phyloP scores from a whole-genome alignment of 2,329 filamentous ascomycete genomes.

The Xylariaceae sp. region DNA sequence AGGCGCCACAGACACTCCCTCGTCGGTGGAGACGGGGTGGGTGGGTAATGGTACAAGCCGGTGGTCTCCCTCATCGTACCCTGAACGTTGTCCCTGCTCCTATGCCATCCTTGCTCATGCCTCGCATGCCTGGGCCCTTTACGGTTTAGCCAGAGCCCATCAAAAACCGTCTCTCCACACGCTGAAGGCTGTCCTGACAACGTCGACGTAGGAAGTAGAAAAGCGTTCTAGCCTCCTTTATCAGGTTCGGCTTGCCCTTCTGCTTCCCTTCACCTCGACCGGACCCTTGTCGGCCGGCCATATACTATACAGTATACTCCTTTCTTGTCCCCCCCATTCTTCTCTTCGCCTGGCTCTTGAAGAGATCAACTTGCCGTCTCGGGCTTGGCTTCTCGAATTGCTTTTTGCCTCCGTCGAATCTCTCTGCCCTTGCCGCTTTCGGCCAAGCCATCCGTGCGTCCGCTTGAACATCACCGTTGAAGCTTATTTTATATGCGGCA shows the following conservation, averaged over 20 bases:
- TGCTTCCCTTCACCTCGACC: conserved; percentile 9
- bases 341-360: no score
- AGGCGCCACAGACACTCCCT: conserved; percentile 20
- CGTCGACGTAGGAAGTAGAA: conserved; percentile 27
- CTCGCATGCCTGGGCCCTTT: conserved; percentile 31
- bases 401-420: background rate
- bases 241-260: conserved; percentile 5
- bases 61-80: conserved; percentile 16
- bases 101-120: conserved; percentile 29
- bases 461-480: background rate
- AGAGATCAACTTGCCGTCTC: no score
- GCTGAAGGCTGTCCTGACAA: conserved; percentile 21
- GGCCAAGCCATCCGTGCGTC: conserved; percentile 1
- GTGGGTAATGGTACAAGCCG: conserved; percentile 16
- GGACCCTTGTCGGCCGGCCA: background rate
- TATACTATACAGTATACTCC: no score
- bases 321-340: no score
- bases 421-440: background rate
- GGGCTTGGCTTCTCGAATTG: background rate
- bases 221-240: conserved; percentile 22
- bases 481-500: background rate
- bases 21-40: conserved; percentile 19
- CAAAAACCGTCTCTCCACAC: conserved; percentile 28
- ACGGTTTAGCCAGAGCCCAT: conserved; percentile 29
- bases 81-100: conserved; percentile 22